A percentile compares a stretch with the other conserved stretches of the same genome.
These are phyloP conservation scores for Acrodontium crateriforme DNA, from an alignment of 2,329 filamentous ascomycete genomes.

Conservation along the genomic window DNA sequence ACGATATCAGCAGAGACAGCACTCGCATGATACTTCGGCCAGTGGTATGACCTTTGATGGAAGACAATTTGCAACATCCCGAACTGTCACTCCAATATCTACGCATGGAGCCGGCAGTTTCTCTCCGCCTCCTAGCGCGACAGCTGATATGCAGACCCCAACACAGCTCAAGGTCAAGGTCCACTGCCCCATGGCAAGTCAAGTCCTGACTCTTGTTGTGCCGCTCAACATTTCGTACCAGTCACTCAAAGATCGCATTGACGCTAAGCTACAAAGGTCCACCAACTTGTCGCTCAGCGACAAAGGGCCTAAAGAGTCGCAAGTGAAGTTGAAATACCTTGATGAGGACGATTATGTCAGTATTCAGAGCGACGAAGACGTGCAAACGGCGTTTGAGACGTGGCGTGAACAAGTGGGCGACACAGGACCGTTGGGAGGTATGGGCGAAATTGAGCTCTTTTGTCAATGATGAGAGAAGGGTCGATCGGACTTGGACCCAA, in stretches of 20 bases:
- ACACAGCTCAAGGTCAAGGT: slow-evolving; percentile 94
- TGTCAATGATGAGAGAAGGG: slow-evolving; percentile 48
- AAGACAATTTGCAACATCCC: slow-evolving; percentile 17
- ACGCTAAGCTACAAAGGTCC: slow-evolving; percentile 81
- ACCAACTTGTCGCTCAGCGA: slow-evolving; percentile 72
- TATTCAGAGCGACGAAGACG: slow-evolving; percentile 90
- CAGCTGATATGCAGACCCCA: slow-evolving; percentile 13
- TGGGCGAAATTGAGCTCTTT: slow-evolving; percentile 83
- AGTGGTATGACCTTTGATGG: slow-evolving; percentile 5
- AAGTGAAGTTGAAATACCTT: slow-evolving; percentile 75
- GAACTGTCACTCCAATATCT: slow-evolving; percentile 26
- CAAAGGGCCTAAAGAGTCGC: slow-evolving; percentile 33
- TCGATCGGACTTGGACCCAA: no score
- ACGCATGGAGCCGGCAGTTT: slow-evolving; percentile 17
- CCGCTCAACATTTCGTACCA: slow-evolving; percentile 91
- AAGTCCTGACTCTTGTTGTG: slow-evolving; percentile 90
- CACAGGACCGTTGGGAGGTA: slow-evolving; percentile 29
- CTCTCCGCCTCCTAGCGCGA: slow-evolving; percentile 12
- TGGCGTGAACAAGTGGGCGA: slow-evolving; percentile 59
- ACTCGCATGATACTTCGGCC: slow-evolving; percentile 10
- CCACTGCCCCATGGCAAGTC: slow-evolving; percentile 62
- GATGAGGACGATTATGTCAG: slow-evolving; percentile 90
- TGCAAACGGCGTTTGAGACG: slow-evolving; percentile 87
- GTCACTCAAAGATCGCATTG: slow-evolving; percentile 85
- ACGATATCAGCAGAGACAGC: slow-evolving; percentile 10